A percentile compares a stretch with the other conserved stretches of the same genome.
Conservation (phyloP, 371 early-diverging fungal genomes). For the Dentiscutata heterogama region DNA sequence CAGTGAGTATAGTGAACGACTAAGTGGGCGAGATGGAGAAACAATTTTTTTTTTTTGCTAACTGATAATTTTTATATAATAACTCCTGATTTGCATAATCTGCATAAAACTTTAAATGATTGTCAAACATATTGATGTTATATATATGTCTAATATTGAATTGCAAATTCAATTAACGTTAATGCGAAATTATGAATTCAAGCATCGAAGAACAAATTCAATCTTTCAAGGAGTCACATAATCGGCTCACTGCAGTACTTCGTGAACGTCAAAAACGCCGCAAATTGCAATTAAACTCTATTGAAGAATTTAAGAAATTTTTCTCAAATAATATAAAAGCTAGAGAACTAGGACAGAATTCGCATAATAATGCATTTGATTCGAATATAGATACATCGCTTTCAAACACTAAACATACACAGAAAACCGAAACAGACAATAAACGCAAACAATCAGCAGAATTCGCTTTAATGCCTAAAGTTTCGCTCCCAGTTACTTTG, state of each 20-base stretch:
- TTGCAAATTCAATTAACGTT: too few species aligned
- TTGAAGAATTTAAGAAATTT: background rate
- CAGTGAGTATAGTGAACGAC: too few species aligned
- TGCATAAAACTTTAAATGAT: too few species aligned
- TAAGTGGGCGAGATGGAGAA: too few species aligned
- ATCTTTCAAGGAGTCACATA: background rate
- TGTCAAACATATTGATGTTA: too few species aligned
- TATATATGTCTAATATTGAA: too few species aligned
- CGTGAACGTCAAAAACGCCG: conserved; percentile 42
- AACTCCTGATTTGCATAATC: too few species aligned
- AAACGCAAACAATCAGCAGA: background rate
- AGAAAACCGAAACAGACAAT: background rate
- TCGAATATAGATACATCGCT: background rate
- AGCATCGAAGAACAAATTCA: background rate
- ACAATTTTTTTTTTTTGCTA: too few species aligned
- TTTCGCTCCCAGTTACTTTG: background rate
- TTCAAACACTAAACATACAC: background rate
- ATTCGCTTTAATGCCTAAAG: background rate
- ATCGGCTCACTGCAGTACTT: conserved; percentile 6
- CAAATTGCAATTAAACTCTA: background rate
- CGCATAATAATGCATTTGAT: background rate
- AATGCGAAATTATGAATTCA: background rate
- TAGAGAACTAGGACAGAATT: background rate
- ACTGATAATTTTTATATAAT: too few species aligned
- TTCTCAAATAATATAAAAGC: background rate